Percentiles rank a stretch among this genome's conserved stretches.
These are phyloP conservation scores for Microdochium trichocladiopsis DNA, from an alignment of 2,329 filamentous ascomycete species.

Conservation along the genomic window DNA sequence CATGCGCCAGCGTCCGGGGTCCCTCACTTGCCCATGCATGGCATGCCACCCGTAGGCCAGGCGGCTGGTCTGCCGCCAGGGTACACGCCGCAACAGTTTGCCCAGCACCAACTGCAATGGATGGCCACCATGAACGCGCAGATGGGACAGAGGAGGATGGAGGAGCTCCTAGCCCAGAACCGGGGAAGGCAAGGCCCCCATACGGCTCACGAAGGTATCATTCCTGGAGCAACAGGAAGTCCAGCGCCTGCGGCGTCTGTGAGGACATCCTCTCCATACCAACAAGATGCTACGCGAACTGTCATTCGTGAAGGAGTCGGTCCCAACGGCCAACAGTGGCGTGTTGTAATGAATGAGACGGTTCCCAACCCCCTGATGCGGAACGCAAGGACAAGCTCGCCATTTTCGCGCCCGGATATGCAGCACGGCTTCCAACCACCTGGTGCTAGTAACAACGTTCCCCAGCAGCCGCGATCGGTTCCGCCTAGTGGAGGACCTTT, in stretches of 20 bases:
- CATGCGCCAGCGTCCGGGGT: not conserved
- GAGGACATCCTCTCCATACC: constrained; percentile 20
- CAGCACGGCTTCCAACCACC: constrained; percentile 5
- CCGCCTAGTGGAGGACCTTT: constrained; percentile 22
- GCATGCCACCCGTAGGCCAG: constrained; percentile 3
- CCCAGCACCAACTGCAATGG: constrained; percentile 10
- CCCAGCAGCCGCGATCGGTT: constrained; percentile 13
- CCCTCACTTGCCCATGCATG: constrained; percentile 1
- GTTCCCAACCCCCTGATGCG: constrained; percentile 9
- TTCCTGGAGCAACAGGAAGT: not conserved
- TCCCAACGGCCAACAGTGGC: constrained; percentile 44
- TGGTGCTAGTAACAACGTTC: constrained; percentile 2
- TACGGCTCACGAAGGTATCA: not conserved
- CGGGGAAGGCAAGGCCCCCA: constrained; percentile 12
- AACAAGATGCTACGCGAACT: constrained; percentile 29
- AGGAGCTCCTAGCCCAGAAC: constrained; percentile 29
- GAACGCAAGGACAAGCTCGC: constrained; percentile 13
- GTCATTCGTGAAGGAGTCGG: constrained; percentile 40
- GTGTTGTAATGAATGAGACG: constrained; percentile 42
- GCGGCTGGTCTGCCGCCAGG: constrained; percentile 7
- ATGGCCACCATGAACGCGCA: constrained; percentile 31
- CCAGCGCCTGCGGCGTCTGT: constrained; percentile 7
- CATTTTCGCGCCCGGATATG: constrained; percentile 10
- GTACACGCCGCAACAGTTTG: constrained; percentile 11
- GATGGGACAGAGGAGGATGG: constrained; percentile 36